Base-by-base conservation (phyloP, 257 asterid genomes). In the Solanum bulbocastanum region DNA sequence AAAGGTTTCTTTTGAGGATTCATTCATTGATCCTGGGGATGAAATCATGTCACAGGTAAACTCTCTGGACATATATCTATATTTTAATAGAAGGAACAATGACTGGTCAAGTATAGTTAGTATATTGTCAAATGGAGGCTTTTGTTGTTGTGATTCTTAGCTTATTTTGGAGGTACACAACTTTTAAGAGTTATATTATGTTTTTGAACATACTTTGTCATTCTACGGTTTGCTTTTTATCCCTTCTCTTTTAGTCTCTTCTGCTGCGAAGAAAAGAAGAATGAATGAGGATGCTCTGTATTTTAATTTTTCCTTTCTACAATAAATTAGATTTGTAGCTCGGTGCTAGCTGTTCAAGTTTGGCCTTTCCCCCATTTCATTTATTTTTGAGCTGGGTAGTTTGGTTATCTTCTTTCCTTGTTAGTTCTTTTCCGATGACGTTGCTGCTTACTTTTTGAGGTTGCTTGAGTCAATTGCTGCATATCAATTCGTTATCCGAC, bases 1-100 rank as follows among this genome's bases (percentile, higher is more conserved):
- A 76, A 97, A 97, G 93, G 98, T 97, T 89, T 95, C 99, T 68
- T 96, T 97, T 92, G 99, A 99, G 35, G 99, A 97, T 90, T 96
- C 99, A 85, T 95, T 96, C 90, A 92, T 95, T 87, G 99, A 97
- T 89, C 99, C 99, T 36, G 99, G 98, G 87, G 99, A 96, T 91
- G 98, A 97, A 90, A 96, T 97, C 89, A 97, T 97, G 99, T 97
- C 99, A 88, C 97, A 97, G 99, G 99, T 97, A 94, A 86, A 58
- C 62, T 58, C 89, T 88, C 87, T 86, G 90, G 89, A 88, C 81
- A 49, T 27, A 86, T 88, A 82, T 32, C 69, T 30, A 10, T 32
- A 15, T 49, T 81, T 30, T 30, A 82, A 30, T 16, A 32, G 58
- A 82, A 49, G 86, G 69, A 36, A 49, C 18, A 30, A 30, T 6